Base-by-base conservation (phyloP, 192 early-diverging fungal genomes). In the Hyaloraphidium curvatum region DNA sequence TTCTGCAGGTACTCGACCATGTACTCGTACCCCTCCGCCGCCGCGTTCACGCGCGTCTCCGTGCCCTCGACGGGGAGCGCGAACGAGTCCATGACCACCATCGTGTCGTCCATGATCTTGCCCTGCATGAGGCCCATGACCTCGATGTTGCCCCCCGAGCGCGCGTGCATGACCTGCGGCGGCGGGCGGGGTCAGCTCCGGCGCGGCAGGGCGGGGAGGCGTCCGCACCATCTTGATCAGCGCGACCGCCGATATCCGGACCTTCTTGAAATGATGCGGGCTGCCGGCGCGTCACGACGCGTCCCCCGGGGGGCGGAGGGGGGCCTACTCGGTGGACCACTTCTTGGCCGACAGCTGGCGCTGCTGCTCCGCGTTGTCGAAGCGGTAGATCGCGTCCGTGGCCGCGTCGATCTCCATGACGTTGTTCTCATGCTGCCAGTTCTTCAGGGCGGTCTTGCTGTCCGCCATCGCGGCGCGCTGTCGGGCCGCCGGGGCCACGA, bases 101-200 rank as follows among this genome's bases (percentile, higher is more conserved):
- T 88, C 4, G 83, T 86, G 54, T 81, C 75, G 51, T 80, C 89
- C 9, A 69, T 55, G 23, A 97, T 68, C 58, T 93, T 96, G 21
- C 94, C 94, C 58, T 94, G 89, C 89, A 98, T 89, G 30, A 91
- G 63, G 1, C 94, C 94, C 94, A 98, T 98, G 31, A 97, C 78
- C 70, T 97, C 93, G 58, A 94, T 84, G 53, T 74, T 76, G 50
- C 91, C 91, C 30, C 94, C 94, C 0, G 91, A 94, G 33, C 91
- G 76, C n/a, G 94, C 92, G 63, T 98, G 94, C 79, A 89, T 93
- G 19, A 83, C 81, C 85, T 87, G 58, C 1, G 11, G 26, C 4
- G 29, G 40, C 21, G n/a, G 5, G 22, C 19, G 1, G 39, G 30
- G 3, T 31, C 30, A 9, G 27, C n/a, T 28, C 9, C 39, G 14